Evolutionary conservation across 2,329 filamentous ascomycete genomes (phyloP).

Genomic region (Trichoderma breve): DNA sequence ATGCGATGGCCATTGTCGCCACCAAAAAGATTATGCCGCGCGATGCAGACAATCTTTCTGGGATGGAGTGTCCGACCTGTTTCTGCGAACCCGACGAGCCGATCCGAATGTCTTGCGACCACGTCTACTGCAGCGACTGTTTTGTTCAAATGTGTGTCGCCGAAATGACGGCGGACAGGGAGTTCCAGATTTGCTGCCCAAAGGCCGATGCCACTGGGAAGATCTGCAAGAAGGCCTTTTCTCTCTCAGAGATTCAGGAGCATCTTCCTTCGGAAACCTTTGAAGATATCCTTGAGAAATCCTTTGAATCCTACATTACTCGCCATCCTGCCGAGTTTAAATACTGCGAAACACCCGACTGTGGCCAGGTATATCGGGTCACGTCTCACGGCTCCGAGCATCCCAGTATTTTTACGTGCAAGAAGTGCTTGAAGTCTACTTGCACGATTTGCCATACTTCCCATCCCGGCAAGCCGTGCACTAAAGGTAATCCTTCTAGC

Average conservation of each 20-base stretch:
- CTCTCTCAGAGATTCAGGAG: not conserved
- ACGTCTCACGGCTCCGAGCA: not conserved
- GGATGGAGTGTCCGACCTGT: slow-evolving; percentile 35
- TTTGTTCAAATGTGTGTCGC: slow-evolving; percentile 31
- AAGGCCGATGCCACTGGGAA: not conserved
- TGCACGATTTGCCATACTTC: slow-evolving; percentile 38
- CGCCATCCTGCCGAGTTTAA: slow-evolving; percentile 33
- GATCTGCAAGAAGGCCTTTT: not conserved
- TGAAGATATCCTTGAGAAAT: slow-evolving; percentile 33
- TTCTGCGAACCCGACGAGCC: slow-evolving; percentile 38
- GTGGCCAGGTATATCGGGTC: slow-evolving; percentile 42
- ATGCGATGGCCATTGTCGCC: slow-evolving; percentile 4
- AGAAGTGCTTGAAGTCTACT: slow-evolving; percentile 34
- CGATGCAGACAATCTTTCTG: not conserved
- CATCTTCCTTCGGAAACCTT: not conserved
- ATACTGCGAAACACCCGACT: slow-evolving; percentile 45
- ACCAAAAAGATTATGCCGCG: not conserved
- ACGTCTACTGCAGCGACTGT: slow-evolving; percentile 44
- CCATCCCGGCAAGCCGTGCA: slow-evolving; percentile 37
- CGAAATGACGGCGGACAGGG: not conserved
- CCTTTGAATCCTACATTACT: slow-evolving; percentile 37
- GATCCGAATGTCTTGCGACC: slow-evolving; percentile 37
- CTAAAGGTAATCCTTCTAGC: slow-evolving; percentile 22
- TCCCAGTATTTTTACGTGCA: slow-evolving; percentile 33
- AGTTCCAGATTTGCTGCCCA: slow-evolving; percentile 13